Evolutionary conservation across 1,139 yeast genomes (phyloP).

Genomic region (Zygoascus sp.): DNA sequence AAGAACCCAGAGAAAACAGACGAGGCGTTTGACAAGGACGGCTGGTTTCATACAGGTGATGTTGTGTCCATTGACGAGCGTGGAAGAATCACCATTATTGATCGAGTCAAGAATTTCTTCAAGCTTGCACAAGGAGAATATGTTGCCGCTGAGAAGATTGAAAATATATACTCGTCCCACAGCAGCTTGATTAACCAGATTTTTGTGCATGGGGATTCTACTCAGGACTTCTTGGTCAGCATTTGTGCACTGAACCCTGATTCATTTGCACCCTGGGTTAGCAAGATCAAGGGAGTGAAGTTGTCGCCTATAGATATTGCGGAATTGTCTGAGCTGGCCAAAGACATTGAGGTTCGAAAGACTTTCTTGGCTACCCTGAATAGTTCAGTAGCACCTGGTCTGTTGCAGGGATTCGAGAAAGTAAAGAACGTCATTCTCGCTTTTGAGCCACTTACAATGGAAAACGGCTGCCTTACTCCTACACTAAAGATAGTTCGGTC

Average conservation of each 20-base stretch:
- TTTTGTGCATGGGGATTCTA: constrained; percentile 63
- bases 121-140: constrained; percentile 80
- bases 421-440: constrained; percentile 56
- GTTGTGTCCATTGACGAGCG: constrained; percentile 52
- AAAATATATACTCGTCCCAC: constrained; percentile 54
- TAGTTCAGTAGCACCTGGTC: constrained; percentile 28
- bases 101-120: constrained; percentile 76
- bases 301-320: constrained; percentile 30
- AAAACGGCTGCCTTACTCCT: constrained; percentile 67
- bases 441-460: constrained; percentile 63
- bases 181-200: constrained; percentile 52
- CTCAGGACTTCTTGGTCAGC: constrained; percentile 56
- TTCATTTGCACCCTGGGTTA: constrained; percentile 30
- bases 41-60: constrained; percentile 79
- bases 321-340: constrained; percentile 30
- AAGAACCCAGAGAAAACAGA: constrained; percentile 52
- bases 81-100: constrained; percentile 61
- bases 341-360: constrained; percentile 32
- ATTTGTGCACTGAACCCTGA: constrained; percentile 57
- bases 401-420: constrained; percentile 53
- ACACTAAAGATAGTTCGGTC: constrained; percentile 69
- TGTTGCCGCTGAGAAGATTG: constrained; percentile 74
- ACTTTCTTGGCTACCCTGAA: constrained; percentile 34
- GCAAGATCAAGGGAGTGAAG: constrained; percentile 23
- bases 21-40: constrained; percentile 54